Evolutionary conservation across 2,329 filamentous ascomycete species (phyloP).

Genomic region (Sclerotinia subarctica): DNA sequence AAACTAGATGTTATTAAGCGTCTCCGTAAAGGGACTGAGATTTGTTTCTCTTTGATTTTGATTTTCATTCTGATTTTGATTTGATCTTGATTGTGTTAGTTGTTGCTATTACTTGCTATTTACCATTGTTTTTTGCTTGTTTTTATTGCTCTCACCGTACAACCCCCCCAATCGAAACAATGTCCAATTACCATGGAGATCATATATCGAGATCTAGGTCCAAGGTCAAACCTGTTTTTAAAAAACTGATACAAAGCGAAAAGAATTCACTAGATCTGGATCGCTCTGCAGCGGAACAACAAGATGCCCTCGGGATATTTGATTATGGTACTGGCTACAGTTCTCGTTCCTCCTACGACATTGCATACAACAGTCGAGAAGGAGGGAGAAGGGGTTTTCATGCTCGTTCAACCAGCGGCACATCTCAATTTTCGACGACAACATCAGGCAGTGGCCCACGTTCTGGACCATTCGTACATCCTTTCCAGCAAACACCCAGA

Average conservation of each 20-base stretch:
- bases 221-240: conserved; percentile 56
- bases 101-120: conserved; percentile 3
- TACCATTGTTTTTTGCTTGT: background rate
- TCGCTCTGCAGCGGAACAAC: conserved; percentile 57
- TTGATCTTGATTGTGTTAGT: conserved; percentile 10
- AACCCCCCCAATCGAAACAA: conserved; percentile 19
- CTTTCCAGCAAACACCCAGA: conserved; percentile 62
- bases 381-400: conserved; percentile 42
- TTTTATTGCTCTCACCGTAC: conserved; percentile 14
- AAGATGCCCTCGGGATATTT: conserved; percentile 43
- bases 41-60: conserved; percentile 11
- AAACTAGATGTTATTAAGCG: conserved; percentile 20
- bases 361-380: conserved; percentile 26
- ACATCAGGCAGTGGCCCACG: conserved; percentile 50
- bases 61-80: conserved; percentile 1
- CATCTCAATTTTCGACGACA: conserved; percentile 52
- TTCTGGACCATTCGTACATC: conserved; percentile 53
- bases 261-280: conserved; percentile 63
- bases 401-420: conserved; percentile 56
- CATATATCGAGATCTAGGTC: conserved; percentile 31
- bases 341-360: conserved; percentile 35
- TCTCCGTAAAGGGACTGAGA: conserved; percentile 15
- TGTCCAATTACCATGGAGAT: conserved; percentile 33
- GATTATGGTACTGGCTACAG: conserved; percentile 33
- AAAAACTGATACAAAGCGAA: conserved; percentile 52